Percentiles rank a stretch among this genome's conserved stretches.
These are phyloP conservation scores for Chlamydomonas asymmetrica DNA, from an alignment of 139 green algal species.

Conservation along the genomic window DNA sequence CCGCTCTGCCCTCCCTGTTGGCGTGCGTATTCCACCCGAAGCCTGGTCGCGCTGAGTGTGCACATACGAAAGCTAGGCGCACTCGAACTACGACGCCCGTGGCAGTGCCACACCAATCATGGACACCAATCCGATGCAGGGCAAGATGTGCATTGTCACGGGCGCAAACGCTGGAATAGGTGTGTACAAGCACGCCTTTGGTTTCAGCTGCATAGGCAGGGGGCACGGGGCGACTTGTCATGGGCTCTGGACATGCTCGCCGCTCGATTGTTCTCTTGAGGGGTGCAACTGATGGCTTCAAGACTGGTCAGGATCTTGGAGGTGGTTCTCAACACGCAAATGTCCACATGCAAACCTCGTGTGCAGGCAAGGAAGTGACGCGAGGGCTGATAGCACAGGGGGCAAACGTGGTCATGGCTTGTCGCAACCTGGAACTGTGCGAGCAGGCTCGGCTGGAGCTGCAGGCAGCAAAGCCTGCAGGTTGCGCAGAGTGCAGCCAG, in stretches of 20 bases:
- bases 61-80: no score
- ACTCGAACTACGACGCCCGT: no score
- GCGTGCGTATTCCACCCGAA: no score
- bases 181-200: conserved; percentile 11
- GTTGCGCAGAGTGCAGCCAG: no score
- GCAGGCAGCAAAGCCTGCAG: no score
- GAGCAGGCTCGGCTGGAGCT: conserved; percentile 36
- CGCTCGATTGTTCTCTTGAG: no score
- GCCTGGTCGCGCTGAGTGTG: no score
- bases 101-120: background rate
- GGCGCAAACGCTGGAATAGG: conserved; percentile 60
- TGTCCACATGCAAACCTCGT: background rate
- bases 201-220: background rate
- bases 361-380: conserved; percentile 53
- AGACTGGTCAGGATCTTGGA: background rate
- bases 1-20: no score
- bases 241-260: no score
- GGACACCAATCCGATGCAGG: conserved; percentile 1
- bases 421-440: conserved; percentile 49
- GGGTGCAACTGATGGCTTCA: no score
- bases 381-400: conserved; percentile 57
- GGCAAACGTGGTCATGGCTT: conserved; percentile 63
- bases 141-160: conserved; percentile 53
- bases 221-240: no score
- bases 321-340: background rate